These are phyloP conservation scores for Rhodotorula babjevae DNA, from an alignment of 768 basidiomycete species.

Conservation along the genomic window DNA sequence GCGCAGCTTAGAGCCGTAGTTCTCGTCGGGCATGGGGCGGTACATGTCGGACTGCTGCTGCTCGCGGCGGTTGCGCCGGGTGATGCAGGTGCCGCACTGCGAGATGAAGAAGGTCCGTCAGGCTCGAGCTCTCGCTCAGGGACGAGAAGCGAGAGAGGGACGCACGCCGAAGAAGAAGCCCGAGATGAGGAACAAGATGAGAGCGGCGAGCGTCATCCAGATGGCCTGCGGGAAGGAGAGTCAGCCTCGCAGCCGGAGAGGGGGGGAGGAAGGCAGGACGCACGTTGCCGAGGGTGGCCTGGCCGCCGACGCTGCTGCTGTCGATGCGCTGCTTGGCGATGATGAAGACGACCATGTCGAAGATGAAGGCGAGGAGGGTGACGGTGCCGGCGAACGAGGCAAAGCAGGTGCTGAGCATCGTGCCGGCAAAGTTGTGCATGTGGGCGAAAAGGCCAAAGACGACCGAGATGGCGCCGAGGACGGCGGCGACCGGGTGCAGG, in stretches of 20 bases:
- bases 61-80: constrained; percentile 17
- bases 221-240: constrained; percentile 53
- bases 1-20: constrained; percentile 27
- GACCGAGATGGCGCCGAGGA: constrained; percentile 63
- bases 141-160: neutral
- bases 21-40: constrained; percentile 10
- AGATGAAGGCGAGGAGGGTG: constrained; percentile 80
- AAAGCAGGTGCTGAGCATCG: constrained; percentile 47
- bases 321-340: constrained; percentile 80
- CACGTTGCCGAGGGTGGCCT: constrained; percentile 55
- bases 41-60: constrained; percentile 29
- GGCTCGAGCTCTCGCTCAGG: too few relatives aligned
- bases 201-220: constrained; percentile 85
- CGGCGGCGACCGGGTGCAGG: constrained; percentile 78
- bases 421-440: constrained; percentile 68
- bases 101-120: neutral
- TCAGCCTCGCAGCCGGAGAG: neutral
- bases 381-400: constrained; percentile 67
- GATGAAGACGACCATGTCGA: constrained; percentile 88
- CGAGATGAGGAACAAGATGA: constrained; percentile 77
- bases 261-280: neutral
- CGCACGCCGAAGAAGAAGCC: constrained; percentile 75
- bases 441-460: constrained; percentile 84
- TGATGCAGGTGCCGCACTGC: constrained; percentile 33
- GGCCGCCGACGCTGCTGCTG: constrained; percentile 6